Base-by-base conservation (phyloP, 306 rosid species). In the Sesbania bispinosa region DNA sequence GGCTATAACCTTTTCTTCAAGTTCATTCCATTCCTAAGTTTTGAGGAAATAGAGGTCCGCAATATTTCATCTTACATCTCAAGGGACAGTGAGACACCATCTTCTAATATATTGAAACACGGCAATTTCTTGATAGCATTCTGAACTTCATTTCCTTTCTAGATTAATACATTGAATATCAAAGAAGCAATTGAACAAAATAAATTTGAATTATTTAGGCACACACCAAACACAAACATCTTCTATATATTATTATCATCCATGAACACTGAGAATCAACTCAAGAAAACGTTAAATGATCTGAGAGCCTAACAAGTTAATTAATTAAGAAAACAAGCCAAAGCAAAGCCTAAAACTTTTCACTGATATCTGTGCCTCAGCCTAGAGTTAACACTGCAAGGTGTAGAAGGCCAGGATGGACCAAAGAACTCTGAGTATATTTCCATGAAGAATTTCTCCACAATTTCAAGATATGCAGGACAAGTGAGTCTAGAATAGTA, bases 401-500 rank as follows among this genome's bases (percentile, higher is more conserved):
- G 74, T 29, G 89, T 69, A 10, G 86, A 59, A 32, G 79, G 57
- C 15, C 83, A 51, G 4, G 79, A 32, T 0, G 87, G 67, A 62
- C 60, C 82, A 27, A 85, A 84, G 30, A 90, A 88, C 59, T 95
- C 97, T 0, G 80, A 73, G 33, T 71, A 89, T 53, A 86, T 79
- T 29, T 95, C 96, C 81, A 81, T 64, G 87, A 95, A 91, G 77
- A 95, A 95, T 16, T 50, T 88, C 71, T 95, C 96, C 14, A 95
- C 91, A 35, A 95, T 89, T 32, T 95, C 96, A 24, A 95, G 79
- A 74, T 89, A 95, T 10, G 85, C 86, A 2, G 99, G 96, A 58
- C 88, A 91, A 73, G 90, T 85, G 70, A 91, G 88, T 1, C 86
- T 69, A 62, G 99, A 95, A 55, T 95, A 95, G 69, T 91, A 91